Evolutionary conservation across 1,284 basidiomycete species (phyloP), one percentile per base, ranked within the genome.

Genomic region (Ustilago cynodontis): DNA sequence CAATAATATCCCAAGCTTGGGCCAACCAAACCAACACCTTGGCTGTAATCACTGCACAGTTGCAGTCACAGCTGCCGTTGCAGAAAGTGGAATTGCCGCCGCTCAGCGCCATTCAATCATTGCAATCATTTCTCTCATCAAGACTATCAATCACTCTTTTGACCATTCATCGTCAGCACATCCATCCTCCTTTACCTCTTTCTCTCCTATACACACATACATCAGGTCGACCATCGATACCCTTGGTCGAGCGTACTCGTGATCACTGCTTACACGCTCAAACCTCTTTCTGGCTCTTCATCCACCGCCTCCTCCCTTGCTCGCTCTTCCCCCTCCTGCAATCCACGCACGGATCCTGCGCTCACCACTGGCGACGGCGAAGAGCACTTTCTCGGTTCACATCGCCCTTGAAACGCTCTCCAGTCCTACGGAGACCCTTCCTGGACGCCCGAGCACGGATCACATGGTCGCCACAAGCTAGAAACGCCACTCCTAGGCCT

Each of bases 11-110:
- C 22, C 33, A 55, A n/a, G 53, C 53, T 41, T 55, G 53, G 53
- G 35, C 35, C 35, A 37, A 55, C 53, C 53, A 55, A 55, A 55
- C 53, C 35, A 18, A 18, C 37, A 10, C n/a, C 35, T 26, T 33
- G n/a, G n/a, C 29, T 35, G 4, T 13, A 16, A 55, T 39, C 35
- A 26, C 37, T 20, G 7, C 37, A 16, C 16, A 9, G n/a, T 24
- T 9, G n/a, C 31, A 14, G 33, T 39, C 39, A 22, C 20, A 16
- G 56, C 28, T 47, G 41, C 28, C 2, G 28, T 2, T 22, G 13
- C 37, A 37, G 3, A 37, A 37, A 37, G 14, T 37, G 35, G 14
- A 37, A 10, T 37, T n/a, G n/a, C n/a, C n/a, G 35, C 35, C 35
- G 35, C 35, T 37, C 35, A 37, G 35, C 35, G n/a, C 35, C 14